Base-by-base conservation (phyloP, 495 filamentous ascomycete genomes). In the Xylaria castorea region DNA sequence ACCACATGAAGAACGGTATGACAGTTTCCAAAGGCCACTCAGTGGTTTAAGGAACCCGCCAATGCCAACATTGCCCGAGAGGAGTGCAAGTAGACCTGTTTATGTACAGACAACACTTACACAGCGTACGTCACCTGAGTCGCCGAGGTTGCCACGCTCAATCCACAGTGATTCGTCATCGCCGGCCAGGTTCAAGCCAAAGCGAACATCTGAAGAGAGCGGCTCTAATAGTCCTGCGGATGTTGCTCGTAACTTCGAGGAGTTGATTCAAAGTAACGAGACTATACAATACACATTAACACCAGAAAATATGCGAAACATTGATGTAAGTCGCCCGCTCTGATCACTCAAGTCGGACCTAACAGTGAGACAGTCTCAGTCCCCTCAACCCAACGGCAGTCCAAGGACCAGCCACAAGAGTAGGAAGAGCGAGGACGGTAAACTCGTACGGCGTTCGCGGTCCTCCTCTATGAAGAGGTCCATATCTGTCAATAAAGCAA, bases 281-380 rank as follows among this genome's bases (percentile, higher is more conserved):
- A 98, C 96, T 2, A 91, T 99, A 58, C 94, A 95, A 80, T 98
- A 92, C 79, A 98, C 96, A 2, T 86, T 98, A 40, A 99, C 96
- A 1, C 95, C 96, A 1, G 91, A 93, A 77, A 93, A 86, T 71
- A 92, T 98, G 87, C 91, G 95, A 64, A 91, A 95, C 72, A 92
- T 95, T 74, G 92, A 95, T 77, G 92, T 93, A 84, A 84, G 90
- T 67, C 18, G 40, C 40, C 63, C 36, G 36, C 81, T n/a, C 16
- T 48, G 5, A 27, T 36, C 5, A 5, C 51, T 32, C 42, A 25
- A 20, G 44, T 40, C 22, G 11, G n/a, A 66, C 48, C 79, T 84
- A 81, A 83, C 62, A 76, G 57, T 75, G 78, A 71, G 72, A 40
- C 73, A 85, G 75, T 81, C 83, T 25, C 67, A 70, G 53, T 77